These are phyloP conservation scores for Betula pendula DNA, from an alignment of 306 rosid genomes.

Conservation along the genomic window DNA sequence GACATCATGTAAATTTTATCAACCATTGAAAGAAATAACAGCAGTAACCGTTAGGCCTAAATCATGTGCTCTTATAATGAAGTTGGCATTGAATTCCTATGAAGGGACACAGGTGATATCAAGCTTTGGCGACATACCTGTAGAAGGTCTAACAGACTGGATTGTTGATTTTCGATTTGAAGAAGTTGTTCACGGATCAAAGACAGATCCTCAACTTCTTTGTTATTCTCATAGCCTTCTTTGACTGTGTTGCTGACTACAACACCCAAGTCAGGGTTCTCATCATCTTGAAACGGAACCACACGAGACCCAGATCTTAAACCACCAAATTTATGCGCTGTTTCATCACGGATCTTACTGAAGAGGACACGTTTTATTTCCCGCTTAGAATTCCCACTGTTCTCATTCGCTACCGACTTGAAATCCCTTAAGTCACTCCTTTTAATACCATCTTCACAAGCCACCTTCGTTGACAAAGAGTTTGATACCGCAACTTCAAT, in stretches of 20 bases:
- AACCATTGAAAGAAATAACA: neutral
- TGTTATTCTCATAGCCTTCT: conserved; percentile 57
- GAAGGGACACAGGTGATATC: conserved; percentile 8
- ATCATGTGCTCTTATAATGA: conserved; percentile 5
- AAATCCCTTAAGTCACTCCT: conserved; percentile 36
- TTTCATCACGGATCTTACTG: conserved; percentile 57
- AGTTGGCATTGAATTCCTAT: neutral
- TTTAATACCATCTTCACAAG: conserved; percentile 41
- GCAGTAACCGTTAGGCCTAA: conserved; percentile 11
- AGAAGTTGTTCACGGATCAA: conserved; percentile 84
- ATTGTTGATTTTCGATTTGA: conserved; percentile 96
- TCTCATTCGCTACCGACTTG: conserved; percentile 35
- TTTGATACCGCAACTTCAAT: conserved; percentile 43
- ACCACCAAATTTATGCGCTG: conserved; percentile 47
- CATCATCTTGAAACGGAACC: conserved; percentile 65
- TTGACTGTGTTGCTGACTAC: conserved; percentile 40
- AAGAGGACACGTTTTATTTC: conserved; percentile 53
- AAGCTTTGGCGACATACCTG: conserved; percentile 57
- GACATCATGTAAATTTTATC: neutral
- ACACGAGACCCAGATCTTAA: conserved; percentile 61
- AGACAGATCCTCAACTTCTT: conserved; percentile 77
- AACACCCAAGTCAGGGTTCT: conserved; percentile 34
- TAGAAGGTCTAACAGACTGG: conserved; percentile 74
- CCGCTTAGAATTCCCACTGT: conserved; percentile 28
- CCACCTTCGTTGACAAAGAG: conserved; percentile 38